Percentiles rank a stretch among this genome's conserved stretches.
Conservation (phyloP, 1,284 basidiomycete species). For the Pseudomicrostroma phylloplanum region DNA sequence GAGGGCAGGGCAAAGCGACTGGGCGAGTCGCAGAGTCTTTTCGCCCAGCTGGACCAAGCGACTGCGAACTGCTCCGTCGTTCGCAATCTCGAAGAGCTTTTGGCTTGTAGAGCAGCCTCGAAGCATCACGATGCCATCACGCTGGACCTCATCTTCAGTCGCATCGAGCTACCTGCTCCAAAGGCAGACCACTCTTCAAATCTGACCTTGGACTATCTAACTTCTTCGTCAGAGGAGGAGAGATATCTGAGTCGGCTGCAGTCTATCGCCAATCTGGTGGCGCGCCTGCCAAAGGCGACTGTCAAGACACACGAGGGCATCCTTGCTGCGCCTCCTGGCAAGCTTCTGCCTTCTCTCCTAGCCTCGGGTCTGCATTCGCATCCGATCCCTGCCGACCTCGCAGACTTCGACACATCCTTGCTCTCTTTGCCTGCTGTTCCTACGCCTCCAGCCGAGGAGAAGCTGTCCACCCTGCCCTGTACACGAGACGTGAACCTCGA, state of each 20-base stretch:
- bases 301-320: conserved; percentile 7
- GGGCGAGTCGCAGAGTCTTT: conserved; percentile 6
- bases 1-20: conserved; percentile 8
- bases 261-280: conserved; percentile 22
- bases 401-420: neutral
- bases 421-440: conserved; percentile 1
- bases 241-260: conserved; percentile 25
- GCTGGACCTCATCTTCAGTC: conserved; percentile 27
- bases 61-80: conserved; percentile 27
- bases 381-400: conserved; percentile 11
- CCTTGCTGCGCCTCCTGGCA: neutral
- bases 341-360: neutral
- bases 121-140: conserved; percentile 12
- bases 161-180: conserved; percentile 16
- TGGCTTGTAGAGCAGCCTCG: conserved; percentile 7
- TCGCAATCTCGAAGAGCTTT: conserved; percentile 21
- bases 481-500: conserved; percentile 37
- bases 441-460: conserved; percentile 14
- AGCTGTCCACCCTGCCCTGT: neutral
- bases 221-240: conserved; percentile 18
- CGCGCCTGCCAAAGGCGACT: neutral
- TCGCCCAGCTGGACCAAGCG: conserved; percentile 20
- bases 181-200: conserved; percentile 7
- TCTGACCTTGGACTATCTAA: conserved; percentile 21
- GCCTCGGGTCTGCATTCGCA: conserved; percentile 3